Percentiles rank a stretch among this genome's conserved stretches.
phyloP scores from a whole-genome alignment of 371 early-diverging fungal genomes.

The Actinomucor elegans region DNA sequence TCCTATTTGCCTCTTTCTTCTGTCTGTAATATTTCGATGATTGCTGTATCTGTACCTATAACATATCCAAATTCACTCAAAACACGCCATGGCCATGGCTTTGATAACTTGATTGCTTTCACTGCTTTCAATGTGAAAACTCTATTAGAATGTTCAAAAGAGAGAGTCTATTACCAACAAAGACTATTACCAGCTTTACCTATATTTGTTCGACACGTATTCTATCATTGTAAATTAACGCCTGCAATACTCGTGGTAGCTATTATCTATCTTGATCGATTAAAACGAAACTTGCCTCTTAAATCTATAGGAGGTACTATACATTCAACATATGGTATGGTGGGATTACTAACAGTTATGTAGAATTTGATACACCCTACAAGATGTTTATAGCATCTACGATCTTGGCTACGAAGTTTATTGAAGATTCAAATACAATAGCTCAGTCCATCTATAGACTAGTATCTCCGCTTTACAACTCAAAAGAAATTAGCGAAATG shows the following conservation, averaged over 20 bases:
- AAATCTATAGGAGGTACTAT: constrained; percentile 58
- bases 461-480: constrained; percentile 50
- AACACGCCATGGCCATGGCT: constrained; percentile 11
- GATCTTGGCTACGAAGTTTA: constrained; percentile 68
- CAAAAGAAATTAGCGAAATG: constrained; percentile 56
- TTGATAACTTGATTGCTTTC: constrained; percentile 31
- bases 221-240: constrained; percentile 37
- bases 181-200: constrained; percentile 28
- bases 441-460: constrained; percentile 29
- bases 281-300: constrained; percentile 55
- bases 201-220: constrained; percentile 36
- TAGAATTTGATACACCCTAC: constrained; percentile 75
- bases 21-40: constrained; percentile 4
- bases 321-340: not conserved
- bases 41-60: constrained; percentile 2
- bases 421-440: constrained; percentile 54
- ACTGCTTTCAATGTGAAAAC: constrained; percentile 28
- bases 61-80: not conserved
- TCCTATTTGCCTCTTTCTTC: not conserved
- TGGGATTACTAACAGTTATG: not conserved
- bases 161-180: constrained; percentile 30
- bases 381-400: constrained; percentile 71
- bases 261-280: constrained; percentile 69
- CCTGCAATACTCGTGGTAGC: constrained; percentile 57
- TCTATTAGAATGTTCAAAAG: constrained; percentile 31